A percentile compares a stretch with the other conserved stretches of the same genome.
Evolutionary conservation across 805 yeast species (phyloP).

Genomic region (Dipodascus geniculatus): DNA sequence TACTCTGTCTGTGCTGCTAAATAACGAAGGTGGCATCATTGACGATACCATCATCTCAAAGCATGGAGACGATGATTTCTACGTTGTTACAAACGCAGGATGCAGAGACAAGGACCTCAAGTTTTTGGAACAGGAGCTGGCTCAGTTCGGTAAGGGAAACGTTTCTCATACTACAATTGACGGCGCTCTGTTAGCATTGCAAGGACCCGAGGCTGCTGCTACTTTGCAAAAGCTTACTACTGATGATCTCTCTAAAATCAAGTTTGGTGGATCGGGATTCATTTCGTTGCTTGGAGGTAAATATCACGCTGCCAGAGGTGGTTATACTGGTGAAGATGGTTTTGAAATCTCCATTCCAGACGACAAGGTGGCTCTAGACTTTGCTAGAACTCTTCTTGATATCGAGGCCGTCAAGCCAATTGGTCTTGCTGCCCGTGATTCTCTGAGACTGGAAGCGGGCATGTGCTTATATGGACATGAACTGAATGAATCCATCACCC

Average conservation of each 20-base stretch:
- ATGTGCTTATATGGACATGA: slow-evolving; percentile 97
- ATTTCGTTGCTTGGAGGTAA: slow-evolving; percentile 31
- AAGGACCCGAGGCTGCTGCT: slow-evolving; percentile 79
- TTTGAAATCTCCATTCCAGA: slow-evolving; percentile 76
- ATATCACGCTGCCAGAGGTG: slow-evolving; percentile 83
- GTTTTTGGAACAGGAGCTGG: slow-evolving; percentile 46
- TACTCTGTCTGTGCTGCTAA: slow-evolving; percentile 65
- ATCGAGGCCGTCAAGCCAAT: slow-evolving; percentile 61
- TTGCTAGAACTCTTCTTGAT: slow-evolving; percentile 50
- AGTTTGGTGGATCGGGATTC: slow-evolving; percentile 61
- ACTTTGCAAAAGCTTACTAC: slow-evolving; percentile 53
- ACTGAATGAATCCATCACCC: slow-evolving; percentile 65
- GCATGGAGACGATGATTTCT: slow-evolving; percentile 55
- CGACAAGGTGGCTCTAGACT: slow-evolving; percentile 38
- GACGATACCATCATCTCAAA: slow-evolving; percentile 90
- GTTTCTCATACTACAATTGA: slow-evolving; percentile 31
- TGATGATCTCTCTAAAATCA: slow-evolving; percentile 44
- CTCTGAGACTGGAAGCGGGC: slow-evolving; percentile 92
- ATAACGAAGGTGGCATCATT: slow-evolving; percentile 73
- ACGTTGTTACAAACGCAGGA: slow-evolving; percentile 94
- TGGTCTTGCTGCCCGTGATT: slow-evolving; percentile 97
- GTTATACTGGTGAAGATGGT: slow-evolving; percentile 98
- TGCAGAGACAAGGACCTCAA: slow-evolving; percentile 71
- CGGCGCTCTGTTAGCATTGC: slow-evolving; percentile 75
- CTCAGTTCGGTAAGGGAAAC: slow-evolving; percentile 25